Evolutionary conservation across 1,284 basidiomycete genomes (phyloP).

Genomic region (Rhodotorula glutinis): DNA sequence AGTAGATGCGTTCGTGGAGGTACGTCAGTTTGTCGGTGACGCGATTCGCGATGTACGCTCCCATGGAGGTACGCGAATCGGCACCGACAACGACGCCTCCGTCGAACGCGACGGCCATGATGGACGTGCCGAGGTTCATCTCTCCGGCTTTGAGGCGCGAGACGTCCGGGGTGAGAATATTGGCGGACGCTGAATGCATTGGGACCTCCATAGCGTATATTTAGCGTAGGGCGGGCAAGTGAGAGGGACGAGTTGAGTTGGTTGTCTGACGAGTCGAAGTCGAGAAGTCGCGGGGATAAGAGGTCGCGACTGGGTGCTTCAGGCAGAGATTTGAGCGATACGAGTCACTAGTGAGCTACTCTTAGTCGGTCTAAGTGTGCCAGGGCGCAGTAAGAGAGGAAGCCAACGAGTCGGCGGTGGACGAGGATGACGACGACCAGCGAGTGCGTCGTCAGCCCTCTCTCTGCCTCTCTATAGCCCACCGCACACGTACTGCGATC

Average conservation of each 20-base stretch:
- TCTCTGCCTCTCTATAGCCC: too few relatives aligned
- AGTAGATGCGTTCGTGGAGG: constrained; percentile 97
- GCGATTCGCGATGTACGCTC: constrained; percentile 95
- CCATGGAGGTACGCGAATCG: constrained; percentile 94
- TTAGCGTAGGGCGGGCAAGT: too few relatives aligned
- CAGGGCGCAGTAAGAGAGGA: too few relatives aligned
- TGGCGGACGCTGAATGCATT: background rate
- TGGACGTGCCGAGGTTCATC: constrained; percentile 95
- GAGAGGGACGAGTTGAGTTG: too few relatives aligned
- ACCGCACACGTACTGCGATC: background rate
- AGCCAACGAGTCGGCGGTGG: too few relatives aligned
- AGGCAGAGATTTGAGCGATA: too few relatives aligned
- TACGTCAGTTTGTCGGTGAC: constrained; percentile 98
- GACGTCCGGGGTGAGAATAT: constrained; percentile 49
- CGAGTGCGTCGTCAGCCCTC: background rate
- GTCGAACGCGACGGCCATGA: constrained; percentile 98
- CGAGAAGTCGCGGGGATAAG: too few relatives aligned
- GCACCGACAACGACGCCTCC: constrained; percentile 94
- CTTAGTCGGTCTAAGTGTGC: too few relatives aligned
- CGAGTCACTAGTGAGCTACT: too few relatives aligned
- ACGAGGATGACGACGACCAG: background rate
- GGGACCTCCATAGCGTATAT: constrained; percentile 3
- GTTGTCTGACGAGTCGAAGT: too few relatives aligned
- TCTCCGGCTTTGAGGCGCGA: constrained; percentile 76
- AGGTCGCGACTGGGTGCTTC: too few relatives aligned